Conservation (phyloP, 192 early-diverging fungal species). For the Fimicolochytrium jonesii region DNA sequence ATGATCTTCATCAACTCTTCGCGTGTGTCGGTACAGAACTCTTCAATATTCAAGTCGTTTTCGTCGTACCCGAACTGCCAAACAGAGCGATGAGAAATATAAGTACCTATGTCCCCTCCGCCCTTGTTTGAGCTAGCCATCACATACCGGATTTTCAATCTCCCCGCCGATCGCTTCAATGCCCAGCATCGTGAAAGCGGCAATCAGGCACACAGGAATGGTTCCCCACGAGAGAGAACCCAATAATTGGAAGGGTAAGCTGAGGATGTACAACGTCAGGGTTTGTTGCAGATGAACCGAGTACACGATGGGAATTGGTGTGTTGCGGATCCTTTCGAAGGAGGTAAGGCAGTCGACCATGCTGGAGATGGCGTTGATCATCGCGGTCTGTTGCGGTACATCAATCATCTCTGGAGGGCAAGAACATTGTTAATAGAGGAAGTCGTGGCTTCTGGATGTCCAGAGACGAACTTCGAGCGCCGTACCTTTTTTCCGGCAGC, state of each 20-base stretch:
- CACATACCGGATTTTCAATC: slow-evolving; percentile 96
- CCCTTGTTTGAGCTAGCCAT: too few relatives aligned
- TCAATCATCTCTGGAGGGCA: slow-evolving; percentile 23
- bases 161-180: slow-evolving; percentile 81
- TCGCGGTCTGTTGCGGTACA: slow-evolving; percentile 26
- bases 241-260: slow-evolving; percentile 80
- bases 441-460: too few relatives aligned
- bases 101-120: too few relatives aligned
- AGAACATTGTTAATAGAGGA: not conserved
- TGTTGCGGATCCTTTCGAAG: slow-evolving; percentile 80
- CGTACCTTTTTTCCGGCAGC: slow-evolving; percentile 19
- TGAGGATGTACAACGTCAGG: slow-evolving; percentile 66
- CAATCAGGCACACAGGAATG: slow-evolving; percentile 64
- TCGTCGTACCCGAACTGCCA: slow-evolving; percentile 45
- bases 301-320: slow-evolving; percentile 86
- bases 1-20: slow-evolving; percentile 33
- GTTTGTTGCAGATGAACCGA: slow-evolving; percentile 83
- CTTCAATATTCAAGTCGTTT: slow-evolving; percentile 55
- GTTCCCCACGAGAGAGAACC: slow-evolving; percentile 45
- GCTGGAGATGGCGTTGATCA: slow-evolving; percentile 24
- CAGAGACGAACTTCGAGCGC: too few relatives aligned
- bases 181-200: slow-evolving; percentile 61
- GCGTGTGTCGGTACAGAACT: slow-evolving; percentile 32
- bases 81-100: too few relatives aligned
- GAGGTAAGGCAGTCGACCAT: slow-evolving; percentile 37